These are phyloP conservation scores for Aspergillus neoniger DNA, from an alignment of 2,329 filamentous ascomycete genomes.

Conservation along the genomic window DNA sequence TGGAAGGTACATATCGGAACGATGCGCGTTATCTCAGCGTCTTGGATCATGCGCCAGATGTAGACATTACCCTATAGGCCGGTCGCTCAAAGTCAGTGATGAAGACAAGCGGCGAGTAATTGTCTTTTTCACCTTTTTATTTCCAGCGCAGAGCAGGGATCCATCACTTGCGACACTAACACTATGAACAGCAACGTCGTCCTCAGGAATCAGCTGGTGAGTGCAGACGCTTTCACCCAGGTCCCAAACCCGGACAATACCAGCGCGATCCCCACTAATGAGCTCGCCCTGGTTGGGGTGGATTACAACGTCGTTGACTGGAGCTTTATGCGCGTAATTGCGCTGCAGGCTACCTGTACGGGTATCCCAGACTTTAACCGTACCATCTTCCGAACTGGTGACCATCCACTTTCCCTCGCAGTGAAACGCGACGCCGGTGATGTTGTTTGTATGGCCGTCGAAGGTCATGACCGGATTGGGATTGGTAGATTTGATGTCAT, in stretches of 20 bases:
- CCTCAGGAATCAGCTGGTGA: slow-evolving; percentile 93
- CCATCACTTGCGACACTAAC: slow-evolving; percentile 96
- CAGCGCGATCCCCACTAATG: slow-evolving; percentile 90
- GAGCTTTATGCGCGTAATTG: slow-evolving; percentile 85
- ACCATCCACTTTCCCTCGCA: slow-evolving; percentile 99
- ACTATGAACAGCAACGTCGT: slow-evolving; percentile 89
- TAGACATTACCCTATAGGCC: slow-evolving; percentile 81
- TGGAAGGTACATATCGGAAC: slow-evolving; percentile 85
- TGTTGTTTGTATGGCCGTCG: slow-evolving; percentile 92
- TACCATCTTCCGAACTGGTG: slow-evolving; percentile 93
- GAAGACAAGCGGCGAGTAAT: neutral
- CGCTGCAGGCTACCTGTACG: slow-evolving; percentile 81
- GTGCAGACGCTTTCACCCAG: slow-evolving; percentile 95
- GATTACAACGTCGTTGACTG: slow-evolving; percentile 98
- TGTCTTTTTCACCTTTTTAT: slow-evolving; percentile 68
- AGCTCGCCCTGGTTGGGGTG: slow-evolving; percentile 98
- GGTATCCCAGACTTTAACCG: slow-evolving; percentile 97
- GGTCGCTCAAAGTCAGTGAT: neutral
- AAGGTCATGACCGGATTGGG: slow-evolving; percentile 90
- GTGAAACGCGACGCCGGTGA: slow-evolving; percentile 96
- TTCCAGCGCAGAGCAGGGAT: slow-evolving; percentile 87
- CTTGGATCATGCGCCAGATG: slow-evolving; percentile 91
- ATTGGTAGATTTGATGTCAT: slow-evolving; percentile 98
- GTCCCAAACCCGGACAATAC: slow-evolving; percentile 95
- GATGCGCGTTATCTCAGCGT: slow-evolving; percentile 77